phyloP scores from a whole-genome alignment of 805 yeast genomes.

The Candida berthetii region DNA sequence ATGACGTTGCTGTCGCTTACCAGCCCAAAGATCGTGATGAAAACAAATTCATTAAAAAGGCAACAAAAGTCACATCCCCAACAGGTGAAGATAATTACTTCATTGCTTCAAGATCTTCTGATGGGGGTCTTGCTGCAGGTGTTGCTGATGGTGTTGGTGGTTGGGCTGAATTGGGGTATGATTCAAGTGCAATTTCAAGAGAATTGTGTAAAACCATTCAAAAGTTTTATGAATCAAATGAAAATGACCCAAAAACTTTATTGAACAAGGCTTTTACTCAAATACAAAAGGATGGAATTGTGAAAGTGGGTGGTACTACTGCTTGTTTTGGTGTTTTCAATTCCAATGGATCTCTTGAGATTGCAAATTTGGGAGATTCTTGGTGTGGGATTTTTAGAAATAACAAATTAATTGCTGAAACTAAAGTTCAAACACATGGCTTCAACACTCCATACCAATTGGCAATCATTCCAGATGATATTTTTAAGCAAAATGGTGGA shows the following conservation, averaged over 20 bases:
- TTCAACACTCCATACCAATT: slow-evolving; percentile 92
- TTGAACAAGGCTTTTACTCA: slow-evolving; percentile 50
- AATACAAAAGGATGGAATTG: slow-evolving; percentile 48
- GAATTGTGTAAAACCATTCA: slow-evolving; percentile 62
- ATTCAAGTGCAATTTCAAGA: slow-evolving; percentile 81
- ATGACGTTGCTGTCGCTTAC: slow-evolving; percentile 60
- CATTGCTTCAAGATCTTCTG: slow-evolving; percentile 28
- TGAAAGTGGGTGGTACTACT: slow-evolving; percentile 90
- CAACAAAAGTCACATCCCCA: slow-evolving; percentile 40
- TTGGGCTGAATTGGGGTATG: slow-evolving; percentile 89
- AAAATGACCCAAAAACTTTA: slow-evolving; percentile 28
- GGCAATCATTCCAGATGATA: slow-evolving; percentile 69
- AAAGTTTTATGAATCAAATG: slow-evolving; percentile 9
- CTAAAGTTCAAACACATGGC: slow-evolving; percentile 75
- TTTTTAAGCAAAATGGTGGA: slow-evolving; percentile 39
- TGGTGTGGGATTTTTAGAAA: slow-evolving; percentile 86
- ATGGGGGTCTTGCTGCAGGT: slow-evolving; percentile 47
- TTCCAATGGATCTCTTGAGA: slow-evolving; percentile 44
- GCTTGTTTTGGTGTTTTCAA: slow-evolving; percentile 77
- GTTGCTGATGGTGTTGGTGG: slow-evolving; percentile 98
- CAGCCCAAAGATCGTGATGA: slow-evolving; percentile 68
- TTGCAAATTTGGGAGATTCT: slow-evolving; percentile 90
- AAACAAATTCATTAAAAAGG: slow-evolving; percentile 30
- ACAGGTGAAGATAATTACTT: slow-evolving; percentile 78
- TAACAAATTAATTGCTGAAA: slow-evolving; percentile 52